Evolutionary conservation across 2,329 filamentous ascomycete genomes (phyloP), one percentile per base, ranked within the genome.

Genomic region (Ophiocordyceps camponoti-floridani): DNA sequence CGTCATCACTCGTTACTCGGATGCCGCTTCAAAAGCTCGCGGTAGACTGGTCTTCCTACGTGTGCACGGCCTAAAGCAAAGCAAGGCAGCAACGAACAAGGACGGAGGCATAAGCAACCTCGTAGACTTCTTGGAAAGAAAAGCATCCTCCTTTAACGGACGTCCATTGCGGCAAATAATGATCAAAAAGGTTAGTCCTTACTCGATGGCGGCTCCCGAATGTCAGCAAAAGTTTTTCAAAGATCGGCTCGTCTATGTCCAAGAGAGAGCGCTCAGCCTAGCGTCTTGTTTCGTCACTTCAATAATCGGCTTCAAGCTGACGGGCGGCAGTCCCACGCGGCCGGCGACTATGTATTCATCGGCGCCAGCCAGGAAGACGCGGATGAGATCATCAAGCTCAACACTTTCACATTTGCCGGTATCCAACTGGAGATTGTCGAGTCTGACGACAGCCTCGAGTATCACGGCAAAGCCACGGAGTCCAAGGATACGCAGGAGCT

Each of bases 131-230:
- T 62, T 87, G 49, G 79, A 86, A 62, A 75, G 78, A 54, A 85
- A 85, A 60, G 73, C 81, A 42, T 69, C 70, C 45, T 63, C 68
- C 50, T 66, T 76, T 53, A 65, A 65, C 47, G 54, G 56, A 47
- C 53, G 48, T 42, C 53, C 54, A 57, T 56, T 64, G 55, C 68
- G 72, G 54, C 65, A 67, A 52, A 67, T 84, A 53, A 77, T 70
- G 58, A 78, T 88, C 50, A 78, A 76, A 65, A 84, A 85, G 79
- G 83, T 87, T 83, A 76, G 80, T 82, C 61, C 11, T 45, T 49
- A 51, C 51, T 54, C 58, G 57, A 55, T 62, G 56, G 47, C 35
- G 50, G 47, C 35, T 46, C 40, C 46, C 44, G 45, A 44, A 44
- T 45, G 46, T 43, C 47, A 43, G 41, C 38, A 40, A 23, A 23